Percentiles rank a stretch among this genome's conserved stretches.
These are phyloP conservation scores for Septoria petroselini DNA, from an alignment of 2,329 filamentous ascomycete genomes.

Conservation along the genomic window DNA sequence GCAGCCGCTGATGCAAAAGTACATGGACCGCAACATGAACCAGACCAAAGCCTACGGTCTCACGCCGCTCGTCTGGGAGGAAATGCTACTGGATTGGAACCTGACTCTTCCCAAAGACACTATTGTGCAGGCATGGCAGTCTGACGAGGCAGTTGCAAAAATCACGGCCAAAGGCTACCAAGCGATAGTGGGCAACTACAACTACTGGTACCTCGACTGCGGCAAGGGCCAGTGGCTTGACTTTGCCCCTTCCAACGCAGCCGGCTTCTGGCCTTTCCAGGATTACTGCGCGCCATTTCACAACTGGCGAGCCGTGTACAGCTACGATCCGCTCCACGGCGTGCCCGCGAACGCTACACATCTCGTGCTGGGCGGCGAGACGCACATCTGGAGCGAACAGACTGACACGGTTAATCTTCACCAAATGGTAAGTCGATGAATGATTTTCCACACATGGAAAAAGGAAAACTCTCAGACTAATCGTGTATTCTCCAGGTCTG, in stretches of 20 bases:
- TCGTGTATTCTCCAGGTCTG: constrained; percentile 54
- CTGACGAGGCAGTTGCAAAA: constrained; percentile 58
- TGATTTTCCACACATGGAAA: too few relatives aligned
- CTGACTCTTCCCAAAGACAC: constrained; percentile 67
- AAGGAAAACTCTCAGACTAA: too few relatives aligned
- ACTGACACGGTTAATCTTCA: constrained; percentile 75
- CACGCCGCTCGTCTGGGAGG: constrained; percentile 80
- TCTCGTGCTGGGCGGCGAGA: constrained; percentile 76
- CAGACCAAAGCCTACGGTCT: constrained; percentile 61
- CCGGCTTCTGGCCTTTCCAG: constrained; percentile 63
- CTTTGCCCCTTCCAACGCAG: constrained; percentile 56
- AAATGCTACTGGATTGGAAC: constrained; percentile 77
- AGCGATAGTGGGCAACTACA: constrained; percentile 71
- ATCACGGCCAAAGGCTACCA: constrained; percentile 64
- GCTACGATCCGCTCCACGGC: constrained; percentile 68
- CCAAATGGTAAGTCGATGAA: constrained; percentile 45
- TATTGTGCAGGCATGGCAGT: constrained; percentile 76
- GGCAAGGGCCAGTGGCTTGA: constrained; percentile 77
- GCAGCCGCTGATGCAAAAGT: constrained; percentile 71
- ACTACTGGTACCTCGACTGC: constrained; percentile 75
- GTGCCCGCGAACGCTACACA: constrained; percentile 61
- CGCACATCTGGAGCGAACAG: constrained; percentile 76
- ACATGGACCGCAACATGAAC: constrained; percentile 67
- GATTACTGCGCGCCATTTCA: constrained; percentile 81
- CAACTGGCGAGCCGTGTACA: constrained; percentile 78